These are phyloP conservation scores for Ustilago curta DNA, from an alignment of 1,284 basidiomycete genomes.

Conservation along the genomic window DNA sequence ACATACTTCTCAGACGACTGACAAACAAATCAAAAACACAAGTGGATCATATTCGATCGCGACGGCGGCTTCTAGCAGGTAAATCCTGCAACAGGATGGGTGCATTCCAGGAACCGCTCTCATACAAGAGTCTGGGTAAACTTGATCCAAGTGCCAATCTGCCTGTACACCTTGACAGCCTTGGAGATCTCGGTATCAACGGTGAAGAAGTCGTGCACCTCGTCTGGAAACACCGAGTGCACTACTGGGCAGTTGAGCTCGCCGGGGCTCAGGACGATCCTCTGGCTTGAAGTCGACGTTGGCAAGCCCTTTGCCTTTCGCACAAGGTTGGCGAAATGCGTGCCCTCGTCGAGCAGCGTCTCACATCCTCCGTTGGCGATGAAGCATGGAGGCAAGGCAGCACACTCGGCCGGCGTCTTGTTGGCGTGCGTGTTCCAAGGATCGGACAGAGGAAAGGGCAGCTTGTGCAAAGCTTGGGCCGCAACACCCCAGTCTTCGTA, in stretches of 20 bases:
- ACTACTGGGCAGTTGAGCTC: constrained; percentile 45
- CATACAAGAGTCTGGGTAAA: constrained; percentile 39
- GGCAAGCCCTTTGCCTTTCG: constrained; percentile 53
- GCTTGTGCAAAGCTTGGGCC: constrained; percentile 32
- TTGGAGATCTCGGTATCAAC: constrained; percentile 49
- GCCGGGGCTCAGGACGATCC: constrained; percentile 40
- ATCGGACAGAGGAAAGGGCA: constrained; percentile 36
- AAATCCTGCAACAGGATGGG: background rate
- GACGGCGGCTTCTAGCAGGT: background rate
- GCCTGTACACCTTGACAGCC: constrained; percentile 36
- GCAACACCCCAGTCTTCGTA: constrained; percentile 61
- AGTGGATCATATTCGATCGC: background rate
- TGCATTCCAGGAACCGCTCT: background rate
- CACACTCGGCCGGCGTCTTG: constrained; percentile 35
- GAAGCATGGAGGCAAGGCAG: constrained; percentile 41
- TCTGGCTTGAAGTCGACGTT: constrained; percentile 39
- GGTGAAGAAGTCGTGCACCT: constrained; percentile 57
- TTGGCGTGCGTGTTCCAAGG: constrained; percentile 51
- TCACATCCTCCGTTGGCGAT: constrained; percentile 49
- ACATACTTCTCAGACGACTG: background rate
- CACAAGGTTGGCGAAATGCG: constrained; percentile 47
- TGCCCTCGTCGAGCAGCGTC: constrained; percentile 49
- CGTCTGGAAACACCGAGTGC: constrained; percentile 24
- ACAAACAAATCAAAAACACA: background rate
- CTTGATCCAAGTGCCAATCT: constrained; percentile 56